These are phyloP conservation scores for Sarocladiaceae sp. DNA, from an alignment of 2,329 filamentous ascomycete genomes.

Conservation along the genomic window DNA sequence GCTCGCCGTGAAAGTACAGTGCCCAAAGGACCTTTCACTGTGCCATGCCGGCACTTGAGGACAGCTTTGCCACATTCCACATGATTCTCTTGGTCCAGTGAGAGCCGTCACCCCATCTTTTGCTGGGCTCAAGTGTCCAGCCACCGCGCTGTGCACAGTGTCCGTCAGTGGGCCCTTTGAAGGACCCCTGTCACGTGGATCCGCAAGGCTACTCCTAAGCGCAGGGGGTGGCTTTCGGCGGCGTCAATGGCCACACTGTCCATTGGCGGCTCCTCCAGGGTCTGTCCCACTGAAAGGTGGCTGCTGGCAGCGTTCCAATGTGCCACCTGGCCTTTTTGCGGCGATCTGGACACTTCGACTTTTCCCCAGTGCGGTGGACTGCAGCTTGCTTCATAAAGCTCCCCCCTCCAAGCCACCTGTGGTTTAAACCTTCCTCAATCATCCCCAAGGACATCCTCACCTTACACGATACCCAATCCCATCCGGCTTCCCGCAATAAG, in stretches of 20 bases:
- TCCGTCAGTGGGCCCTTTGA: not conserved
- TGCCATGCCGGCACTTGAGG: slow-evolving; percentile 3
- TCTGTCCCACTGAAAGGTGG: not conserved
- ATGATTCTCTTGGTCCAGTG: not conserved
- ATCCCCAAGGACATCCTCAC: slow-evolving; percentile 17
- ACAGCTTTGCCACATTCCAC: slow-evolving; percentile 8
- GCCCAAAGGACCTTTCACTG: not conserved
- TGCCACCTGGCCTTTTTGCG: slow-evolving; percentile 35
- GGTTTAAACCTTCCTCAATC: slow-evolving; percentile 17
- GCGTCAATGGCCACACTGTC: slow-evolving; percentile 8
- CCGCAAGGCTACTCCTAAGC: slow-evolving; percentile 8
- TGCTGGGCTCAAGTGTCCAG: not conserved
- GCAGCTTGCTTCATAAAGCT: slow-evolving; percentile 30
- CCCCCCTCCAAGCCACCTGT: slow-evolving; percentile 18
- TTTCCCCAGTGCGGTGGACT: slow-evolving; percentile 19
- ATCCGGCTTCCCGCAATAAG: slow-evolving; percentile 14
- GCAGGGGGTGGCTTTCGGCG: slow-evolving; percentile 1
- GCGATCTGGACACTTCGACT: slow-evolving; percentile 40
- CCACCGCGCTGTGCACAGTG: not conserved
- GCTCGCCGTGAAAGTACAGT: not conserved
- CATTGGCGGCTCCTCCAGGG: not conserved
- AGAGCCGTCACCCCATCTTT: not conserved
- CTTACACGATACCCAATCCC: slow-evolving; percentile 20
- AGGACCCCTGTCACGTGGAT: slow-evolving; percentile 10
- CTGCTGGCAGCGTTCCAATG: slow-evolving; percentile 5